Evolutionary conservation across 2,329 filamentous ascomycete species (phyloP).

Genomic region (Ophiostoma triangulosporum): DNA sequence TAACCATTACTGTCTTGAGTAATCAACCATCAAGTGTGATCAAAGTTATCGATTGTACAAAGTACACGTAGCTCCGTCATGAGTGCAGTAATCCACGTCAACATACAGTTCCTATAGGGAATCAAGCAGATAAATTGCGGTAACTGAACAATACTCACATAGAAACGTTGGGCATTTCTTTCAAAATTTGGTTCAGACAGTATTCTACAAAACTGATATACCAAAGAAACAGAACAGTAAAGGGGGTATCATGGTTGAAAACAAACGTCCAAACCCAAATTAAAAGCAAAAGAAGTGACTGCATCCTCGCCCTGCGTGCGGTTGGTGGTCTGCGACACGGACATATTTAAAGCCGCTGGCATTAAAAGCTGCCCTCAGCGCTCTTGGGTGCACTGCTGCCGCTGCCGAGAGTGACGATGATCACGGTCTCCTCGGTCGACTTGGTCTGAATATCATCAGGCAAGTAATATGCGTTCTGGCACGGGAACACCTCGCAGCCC

Average conservation of each 20-base stretch:
- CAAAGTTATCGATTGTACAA: too few species aligned
- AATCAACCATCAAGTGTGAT: too few species aligned
- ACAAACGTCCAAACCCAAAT: neutral
- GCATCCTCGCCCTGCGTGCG: slow-evolving; percentile 3
- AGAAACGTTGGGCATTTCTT: neutral
- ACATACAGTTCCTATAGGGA: too few species aligned
- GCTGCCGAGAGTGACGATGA: slow-evolving; percentile 21
- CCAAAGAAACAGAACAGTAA: neutral
- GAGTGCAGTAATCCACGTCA: too few species aligned
- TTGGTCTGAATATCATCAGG: slow-evolving; percentile 28
- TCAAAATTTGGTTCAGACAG: neutral
- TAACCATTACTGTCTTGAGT: too few species aligned
- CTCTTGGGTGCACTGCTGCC: slow-evolving; percentile 10
- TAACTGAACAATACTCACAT: too few species aligned
- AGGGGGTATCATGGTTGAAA: neutral
- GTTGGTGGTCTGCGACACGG: neutral
- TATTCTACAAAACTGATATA: neutral
- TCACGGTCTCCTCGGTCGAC: slow-evolving; percentile 19
- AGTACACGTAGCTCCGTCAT: too few species aligned
- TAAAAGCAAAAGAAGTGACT: neutral
- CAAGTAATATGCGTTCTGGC: slow-evolving; percentile 27
- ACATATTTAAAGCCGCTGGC: slow-evolving; percentile 11
- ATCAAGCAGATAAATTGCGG: too few species aligned
- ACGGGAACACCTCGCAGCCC: slow-evolving; percentile 28
- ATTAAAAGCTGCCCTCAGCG: slow-evolving; percentile 8